A percentile compares a stretch with the other conserved stretches of the same genome.
Evolutionary conservation across 2,329 filamentous ascomycete genomes (phyloP).

Genomic region (Fusarium bactridioides): DNA sequence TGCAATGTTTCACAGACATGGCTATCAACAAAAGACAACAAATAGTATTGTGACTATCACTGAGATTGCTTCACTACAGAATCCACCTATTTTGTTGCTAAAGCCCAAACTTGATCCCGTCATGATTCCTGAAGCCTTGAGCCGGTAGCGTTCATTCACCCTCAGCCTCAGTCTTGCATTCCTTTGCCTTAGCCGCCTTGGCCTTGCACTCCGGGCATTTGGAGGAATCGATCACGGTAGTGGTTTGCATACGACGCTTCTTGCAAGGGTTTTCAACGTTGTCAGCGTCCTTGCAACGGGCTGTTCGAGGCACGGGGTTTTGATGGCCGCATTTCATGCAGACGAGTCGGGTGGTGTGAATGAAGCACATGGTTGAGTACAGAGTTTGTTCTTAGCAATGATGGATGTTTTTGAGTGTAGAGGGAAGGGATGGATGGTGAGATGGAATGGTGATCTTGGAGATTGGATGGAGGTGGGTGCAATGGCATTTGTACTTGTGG

Average conservation of each 20-base stretch:
- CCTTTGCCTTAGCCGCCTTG: not conserved
- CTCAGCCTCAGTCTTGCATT: not conserved
- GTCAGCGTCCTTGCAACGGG: not conserved
- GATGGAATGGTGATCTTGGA: not conserved
- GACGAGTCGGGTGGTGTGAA: not conserved
- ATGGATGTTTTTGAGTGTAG: not conserved
- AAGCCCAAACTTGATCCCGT: accelerated
- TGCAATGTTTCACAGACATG: not conserved
- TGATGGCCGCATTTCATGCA: not conserved
- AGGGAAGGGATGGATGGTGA: not conserved
- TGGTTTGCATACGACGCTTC: not conserved
- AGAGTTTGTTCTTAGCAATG: not conserved
- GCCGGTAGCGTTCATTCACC: not conserved
- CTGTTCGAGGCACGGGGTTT: not conserved
- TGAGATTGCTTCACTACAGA: not conserved
- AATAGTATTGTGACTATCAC: not conserved
- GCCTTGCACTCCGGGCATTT: not conserved
- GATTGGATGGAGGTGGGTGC: not conserved
- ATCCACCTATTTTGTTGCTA: accelerated
- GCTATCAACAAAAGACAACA: not conserved
- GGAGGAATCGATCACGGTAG: not conserved
- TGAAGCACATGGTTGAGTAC: not conserved
- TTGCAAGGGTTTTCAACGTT: not conserved
- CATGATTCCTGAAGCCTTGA: not conserved
- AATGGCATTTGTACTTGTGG: not conserved